A percentile compares a stretch with the other conserved stretches of the same genome.
Evolutionary conservation across 306 rosid species (phyloP).

Genomic region (Casuarina glauca): DNA sequence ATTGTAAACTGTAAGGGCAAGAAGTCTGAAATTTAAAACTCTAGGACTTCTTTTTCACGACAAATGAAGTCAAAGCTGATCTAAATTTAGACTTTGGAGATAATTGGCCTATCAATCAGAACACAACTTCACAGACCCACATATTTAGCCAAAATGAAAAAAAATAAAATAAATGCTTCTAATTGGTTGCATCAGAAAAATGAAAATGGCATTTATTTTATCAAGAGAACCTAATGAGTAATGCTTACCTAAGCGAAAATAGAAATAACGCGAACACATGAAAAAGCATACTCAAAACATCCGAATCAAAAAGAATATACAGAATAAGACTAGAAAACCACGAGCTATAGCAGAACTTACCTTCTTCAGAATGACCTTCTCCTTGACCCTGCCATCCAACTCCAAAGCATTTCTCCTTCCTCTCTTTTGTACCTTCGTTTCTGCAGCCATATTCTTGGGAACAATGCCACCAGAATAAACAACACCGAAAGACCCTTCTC

Average conservation of each 20-base stretch:
- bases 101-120: not conserved
- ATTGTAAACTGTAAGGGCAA: too few relatives aligned
- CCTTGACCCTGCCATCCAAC: constrained; percentile 56
- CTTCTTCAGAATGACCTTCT: constrained; percentile 88
- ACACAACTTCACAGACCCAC: not conserved
- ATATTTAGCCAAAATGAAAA: not conserved
- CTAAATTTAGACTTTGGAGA: not conserved
- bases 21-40: not conserved
- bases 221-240: not conserved
- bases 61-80: not conserved
- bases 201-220: not conserved
- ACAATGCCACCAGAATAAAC: constrained; percentile 76
- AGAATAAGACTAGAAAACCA: not conserved
- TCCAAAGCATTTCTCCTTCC: constrained; percentile 42
- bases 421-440: constrained; percentile 39
- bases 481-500: constrained; percentile 92
- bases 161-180: not conserved
- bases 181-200: not conserved
- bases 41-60: not conserved
- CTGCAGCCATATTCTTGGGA: constrained; percentile 50
- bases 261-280: not conserved
- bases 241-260: not conserved
- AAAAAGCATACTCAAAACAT: not conserved
- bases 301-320: not conserved
- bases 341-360: constrained; percentile 28